phyloP scores from a whole-genome alignment of 805 yeast species.

The Tanozyma kutaoensis region DNA sequence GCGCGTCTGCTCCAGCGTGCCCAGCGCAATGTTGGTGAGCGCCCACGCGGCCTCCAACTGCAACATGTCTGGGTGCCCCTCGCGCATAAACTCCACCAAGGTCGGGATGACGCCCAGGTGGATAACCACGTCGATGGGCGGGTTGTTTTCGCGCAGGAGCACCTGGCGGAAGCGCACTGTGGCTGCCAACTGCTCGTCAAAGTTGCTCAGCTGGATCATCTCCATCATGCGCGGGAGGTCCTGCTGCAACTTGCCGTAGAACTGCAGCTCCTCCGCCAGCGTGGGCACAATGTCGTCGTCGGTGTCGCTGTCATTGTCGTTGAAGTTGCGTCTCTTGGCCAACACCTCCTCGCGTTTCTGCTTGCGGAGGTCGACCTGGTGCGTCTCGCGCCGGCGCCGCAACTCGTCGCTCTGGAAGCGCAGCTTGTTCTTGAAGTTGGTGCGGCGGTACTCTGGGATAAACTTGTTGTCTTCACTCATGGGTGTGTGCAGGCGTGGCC shows the following conservation, averaged over 20 bases:
- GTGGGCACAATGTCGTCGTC: slow-evolving; percentile 18
- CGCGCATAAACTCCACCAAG: slow-evolving; percentile 71
- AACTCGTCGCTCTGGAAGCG: slow-evolving; percentile 91
- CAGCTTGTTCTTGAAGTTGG: slow-evolving; percentile 89
- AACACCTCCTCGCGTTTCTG: slow-evolving; percentile 92
- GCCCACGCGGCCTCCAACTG: slow-evolving; percentile 99
- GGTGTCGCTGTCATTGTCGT: slow-evolving; percentile 22
- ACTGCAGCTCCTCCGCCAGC: slow-evolving; percentile 33
- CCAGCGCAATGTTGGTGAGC: slow-evolving; percentile 95
- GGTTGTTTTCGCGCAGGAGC: slow-evolving; percentile 85
- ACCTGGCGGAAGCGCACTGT: slow-evolving; percentile 90
- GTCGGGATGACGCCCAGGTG: slow-evolving; percentile 89
- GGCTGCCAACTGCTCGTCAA: slow-evolving; percentile 74
- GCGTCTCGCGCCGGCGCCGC: slow-evolving; percentile 95
- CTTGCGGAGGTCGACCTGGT: slow-evolving; percentile 92
- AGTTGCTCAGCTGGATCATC: slow-evolving; percentile 59
- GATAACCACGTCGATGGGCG: slow-evolving; percentile 90
- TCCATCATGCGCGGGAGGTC: slow-evolving; percentile 82
- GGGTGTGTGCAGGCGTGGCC: too few species aligned
- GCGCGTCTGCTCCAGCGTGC: slow-evolving; percentile 77
- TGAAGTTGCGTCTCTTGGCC: slow-evolving; percentile 82
- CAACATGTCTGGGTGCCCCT: slow-evolving; percentile 65
- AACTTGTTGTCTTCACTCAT: too few species aligned
- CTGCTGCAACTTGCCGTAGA: slow-evolving; percentile 27
- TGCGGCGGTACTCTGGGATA: slow-evolving; percentile 95